Evolutionary conservation across 352 stramenopile genomes (phyloP), one percentile per base, ranked within the genome.

Genomic region (Phytopythium delawarense): DNA sequence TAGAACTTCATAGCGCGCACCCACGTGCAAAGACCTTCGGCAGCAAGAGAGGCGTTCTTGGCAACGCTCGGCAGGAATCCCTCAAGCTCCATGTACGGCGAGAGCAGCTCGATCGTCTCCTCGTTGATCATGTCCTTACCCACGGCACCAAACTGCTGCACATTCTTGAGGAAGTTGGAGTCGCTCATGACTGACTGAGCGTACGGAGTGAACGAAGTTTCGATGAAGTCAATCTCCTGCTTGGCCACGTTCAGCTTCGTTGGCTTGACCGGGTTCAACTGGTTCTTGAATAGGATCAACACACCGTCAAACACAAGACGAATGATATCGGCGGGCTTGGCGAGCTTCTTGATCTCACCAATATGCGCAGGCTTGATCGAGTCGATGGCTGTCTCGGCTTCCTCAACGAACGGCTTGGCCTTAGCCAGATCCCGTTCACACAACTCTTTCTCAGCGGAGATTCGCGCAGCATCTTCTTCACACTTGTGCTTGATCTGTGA

Each of bases 91-190:
- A 99, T 92, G 76, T 99, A 99, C 6, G 95, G 94, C 23, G 79
- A 87, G 20, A 99, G 81, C 18, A 99, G 89, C 75, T 99, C 97
- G 61, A 99, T 98, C 2, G 96, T 99, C 68, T 99, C 97, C 76
- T 99, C 96, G 62, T 99, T 99, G 76, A 99, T 99, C 69, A 97
- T 84, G 74, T 99, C 96, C 62, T 99, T 99, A 28, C 96, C 96
- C 32, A 96, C 87, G 0, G 89, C 88, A 48, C 94, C 96, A 70
- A 99, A 99, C 37, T 88, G 97, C 65, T 98, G 84, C 28, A 99
- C 84, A 59, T 98, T 97, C 64, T 96, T 98, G 7, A 99, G 71
- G 75, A 99, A 99, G 67, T 98, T 97, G 13, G 94, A 94, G 73
- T 98, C 96, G 55, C 90, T 95, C 91, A 99, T 98, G 76, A 99